phyloP scores from a whole-genome alignment of 2,329 filamentous ascomycete genomes.

The Geoglossum cookeanum region DNA sequence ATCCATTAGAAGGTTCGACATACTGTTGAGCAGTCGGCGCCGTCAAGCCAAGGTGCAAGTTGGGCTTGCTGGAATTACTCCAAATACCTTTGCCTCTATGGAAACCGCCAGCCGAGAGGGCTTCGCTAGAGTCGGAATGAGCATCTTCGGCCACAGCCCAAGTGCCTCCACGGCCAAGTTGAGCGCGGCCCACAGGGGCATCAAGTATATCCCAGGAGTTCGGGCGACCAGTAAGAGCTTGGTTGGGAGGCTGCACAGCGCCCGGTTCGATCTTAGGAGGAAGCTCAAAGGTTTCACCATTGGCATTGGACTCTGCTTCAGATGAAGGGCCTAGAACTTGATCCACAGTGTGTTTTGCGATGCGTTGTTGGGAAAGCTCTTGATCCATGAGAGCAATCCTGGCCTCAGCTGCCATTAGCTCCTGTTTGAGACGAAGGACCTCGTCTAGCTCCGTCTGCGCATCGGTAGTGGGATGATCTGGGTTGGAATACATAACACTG shows the following conservation, averaged over 20 bases:
- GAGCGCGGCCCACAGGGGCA: conserved; percentile 17
- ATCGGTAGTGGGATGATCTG: neutral
- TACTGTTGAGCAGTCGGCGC: neutral
- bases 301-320: conserved; percentile 23
- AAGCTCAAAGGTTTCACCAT: conserved; percentile 19
- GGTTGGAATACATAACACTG: neutral
- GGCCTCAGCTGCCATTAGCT: conserved; percentile 51
- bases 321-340: conserved; percentile 31
- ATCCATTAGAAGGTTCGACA: neutral
- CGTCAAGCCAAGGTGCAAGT: neutral
- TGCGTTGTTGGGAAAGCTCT: conserved; percentile 46
- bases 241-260: conserved; percentile 7
- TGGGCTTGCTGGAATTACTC: neutral
- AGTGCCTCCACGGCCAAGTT: conserved; percentile 21
- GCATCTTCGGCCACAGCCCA: conserved; percentile 38
- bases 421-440: conserved; percentile 46
- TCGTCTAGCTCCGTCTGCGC: conserved; percentile 30
- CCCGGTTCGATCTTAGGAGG: conserved; percentile 20
- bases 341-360: conserved; percentile 38
- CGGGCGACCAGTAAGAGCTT: conserved; percentile 12
- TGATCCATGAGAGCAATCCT: conserved; percentile 54
- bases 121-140: conserved; percentile 37
- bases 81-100: conserved; percentile 6
- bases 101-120: conserved; percentile 22
- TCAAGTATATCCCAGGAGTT: conserved; percentile 6